Evolutionary conservation across 192 early-diverging fungal genomes (phyloP), one percentile per base, ranked within the genome.

Genomic region (Mortierella alpina): DNA sequence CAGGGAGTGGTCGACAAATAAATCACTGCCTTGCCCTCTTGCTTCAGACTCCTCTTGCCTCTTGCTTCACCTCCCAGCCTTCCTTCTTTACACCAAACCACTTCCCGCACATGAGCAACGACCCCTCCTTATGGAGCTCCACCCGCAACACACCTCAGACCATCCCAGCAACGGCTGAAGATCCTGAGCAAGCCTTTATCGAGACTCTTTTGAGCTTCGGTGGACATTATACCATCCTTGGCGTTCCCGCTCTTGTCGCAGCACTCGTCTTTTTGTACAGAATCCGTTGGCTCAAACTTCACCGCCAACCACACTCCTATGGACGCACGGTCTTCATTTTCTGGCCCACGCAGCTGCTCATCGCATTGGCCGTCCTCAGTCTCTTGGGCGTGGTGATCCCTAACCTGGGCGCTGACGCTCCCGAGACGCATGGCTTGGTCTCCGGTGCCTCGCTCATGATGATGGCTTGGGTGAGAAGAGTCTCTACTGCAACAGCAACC

Each of bases 261-360:
- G 47, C 15, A 5, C 4, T 45, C 18, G 15, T 42, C 6, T 61
- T 71, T 15, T 7, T 62, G 17, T 51, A 31, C n/a, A 59, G 69
- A 2, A 54, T 62, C 40, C 18, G 49, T 6, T 61, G 40, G 49
- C 59, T 71, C 48, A 41, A 31, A 5, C 39, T 18, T 23, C 50
- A 59, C 17, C 56, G 59, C 18, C 49, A 22, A 2, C 58, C 58
- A 20, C 69, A 71, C 15, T 18, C 9, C 40, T 71, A 71, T 48
- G 69, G 69, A n/a, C 59, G 58, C 8, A 71, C 69, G 9, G 48
- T 17, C 1, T 52, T 39, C 47, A 71, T 71, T 42, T 71, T 46
- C 14, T 71, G 69, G 69, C 59, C 69, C 0, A 58, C 59, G 5
- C 69, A 71, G 42, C 47, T 71, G 13, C 46, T 71, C 31, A 53